phyloP scores from a whole-genome alignment of 2,329 filamentous ascomycete genomes.

The Colletotrichum lindemuthianum region DNA sequence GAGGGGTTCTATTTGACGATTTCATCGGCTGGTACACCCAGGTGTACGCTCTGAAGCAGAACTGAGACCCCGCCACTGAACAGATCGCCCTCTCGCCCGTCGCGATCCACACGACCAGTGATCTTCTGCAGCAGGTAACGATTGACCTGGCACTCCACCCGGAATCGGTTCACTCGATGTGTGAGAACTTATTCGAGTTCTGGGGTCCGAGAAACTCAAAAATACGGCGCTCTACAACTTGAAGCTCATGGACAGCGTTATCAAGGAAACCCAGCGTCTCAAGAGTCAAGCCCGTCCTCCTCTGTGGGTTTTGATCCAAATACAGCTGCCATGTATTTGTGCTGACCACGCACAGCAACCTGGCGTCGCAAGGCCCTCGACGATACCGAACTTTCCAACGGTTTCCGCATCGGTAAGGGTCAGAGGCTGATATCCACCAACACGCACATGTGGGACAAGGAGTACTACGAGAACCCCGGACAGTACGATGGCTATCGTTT shows the following conservation, averaged over 20 bases:
- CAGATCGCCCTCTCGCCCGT: slow-evolving; percentile 39
- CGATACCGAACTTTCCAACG: slow-evolving; percentile 37
- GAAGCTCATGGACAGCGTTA: slow-evolving; percentile 41
- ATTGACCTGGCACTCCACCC: slow-evolving; percentile 38
- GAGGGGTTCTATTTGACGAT: slow-evolving; percentile 32
- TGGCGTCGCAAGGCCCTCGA: slow-evolving; percentile 28
- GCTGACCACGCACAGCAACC: slow-evolving; percentile 6
- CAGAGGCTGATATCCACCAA: slow-evolving; percentile 35
- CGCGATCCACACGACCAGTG: slow-evolving; percentile 40
- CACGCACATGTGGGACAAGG: slow-evolving; percentile 36
- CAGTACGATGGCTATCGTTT: slow-evolving; percentile 39
- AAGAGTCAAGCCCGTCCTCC: slow-evolving; percentile 38
- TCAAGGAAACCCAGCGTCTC: slow-evolving; percentile 41
- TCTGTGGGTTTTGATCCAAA: slow-evolving; percentile 22
- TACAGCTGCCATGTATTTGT: neutral
- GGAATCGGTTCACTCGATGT: slow-evolving; percentile 37
- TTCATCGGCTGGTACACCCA: slow-evolving; percentile 38
- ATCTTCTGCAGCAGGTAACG: slow-evolving; percentile 37
- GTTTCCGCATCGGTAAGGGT: slow-evolving; percentile 38
- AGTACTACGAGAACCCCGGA: slow-evolving; percentile 35
- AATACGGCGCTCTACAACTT: slow-evolving; percentile 39
- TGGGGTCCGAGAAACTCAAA: slow-evolving; percentile 35
- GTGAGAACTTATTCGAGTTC: slow-evolving; percentile 37
- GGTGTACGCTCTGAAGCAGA: neutral
- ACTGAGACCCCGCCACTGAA: slow-evolving; percentile 25